phyloP scores from a whole-genome alignment of 2,329 filamentous ascomycete genomes.

The Talaromyces islandicus region DNA sequence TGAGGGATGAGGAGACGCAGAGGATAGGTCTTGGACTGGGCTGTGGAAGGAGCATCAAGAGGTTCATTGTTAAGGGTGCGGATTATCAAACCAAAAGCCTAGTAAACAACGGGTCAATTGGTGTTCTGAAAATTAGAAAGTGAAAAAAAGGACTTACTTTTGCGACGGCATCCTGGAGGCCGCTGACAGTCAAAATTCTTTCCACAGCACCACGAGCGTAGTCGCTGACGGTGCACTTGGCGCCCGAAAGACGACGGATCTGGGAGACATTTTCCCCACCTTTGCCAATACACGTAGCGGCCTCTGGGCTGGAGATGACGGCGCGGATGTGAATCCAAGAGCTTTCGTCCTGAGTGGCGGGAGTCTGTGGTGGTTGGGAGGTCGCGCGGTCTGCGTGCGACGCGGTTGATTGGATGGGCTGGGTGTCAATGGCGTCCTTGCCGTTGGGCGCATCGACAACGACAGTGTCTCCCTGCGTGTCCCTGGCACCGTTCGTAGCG shows the following conservation, averaged over 20 bases:
- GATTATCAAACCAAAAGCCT: slow-evolving; percentile 97
- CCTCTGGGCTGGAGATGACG: slow-evolving; percentile 94
- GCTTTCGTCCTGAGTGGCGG: slow-evolving; percentile 72
- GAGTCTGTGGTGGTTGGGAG: slow-evolving; percentile 33
- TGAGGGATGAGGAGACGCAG: slow-evolving; percentile 92
- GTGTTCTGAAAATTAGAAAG: neutral
- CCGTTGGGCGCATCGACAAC: slow-evolving; percentile 58
- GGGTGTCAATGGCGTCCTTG: slow-evolving; percentile 49
- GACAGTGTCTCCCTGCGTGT: slow-evolving; percentile 56
- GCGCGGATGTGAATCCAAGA: slow-evolving; percentile 96
- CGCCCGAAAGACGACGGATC: slow-evolving; percentile 88
- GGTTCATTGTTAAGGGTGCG: slow-evolving; percentile 97
- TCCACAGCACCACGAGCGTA: slow-evolving; percentile 96
- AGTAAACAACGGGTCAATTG: slow-evolving; percentile 13
- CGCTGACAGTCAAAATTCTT: slow-evolving; percentile 94
- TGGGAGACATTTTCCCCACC: slow-evolving; percentile 97
- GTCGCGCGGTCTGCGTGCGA: slow-evolving; percentile 47
- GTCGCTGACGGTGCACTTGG: slow-evolving; percentile 98
- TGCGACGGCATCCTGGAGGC: slow-evolving; percentile 89
- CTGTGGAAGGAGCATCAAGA: slow-evolving; percentile 76
- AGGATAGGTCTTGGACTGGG: slow-evolving; percentile 95
- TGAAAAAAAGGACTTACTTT: slow-evolving; percentile 59
- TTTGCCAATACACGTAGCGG: slow-evolving; percentile 96
- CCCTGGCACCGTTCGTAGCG: slow-evolving; percentile 44
- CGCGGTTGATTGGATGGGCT: slow-evolving; percentile 54